These are phyloP conservation scores for Dalbergia cochinchinensis DNA, from an alignment of 306 rosid species.

Conservation along the genomic window DNA sequence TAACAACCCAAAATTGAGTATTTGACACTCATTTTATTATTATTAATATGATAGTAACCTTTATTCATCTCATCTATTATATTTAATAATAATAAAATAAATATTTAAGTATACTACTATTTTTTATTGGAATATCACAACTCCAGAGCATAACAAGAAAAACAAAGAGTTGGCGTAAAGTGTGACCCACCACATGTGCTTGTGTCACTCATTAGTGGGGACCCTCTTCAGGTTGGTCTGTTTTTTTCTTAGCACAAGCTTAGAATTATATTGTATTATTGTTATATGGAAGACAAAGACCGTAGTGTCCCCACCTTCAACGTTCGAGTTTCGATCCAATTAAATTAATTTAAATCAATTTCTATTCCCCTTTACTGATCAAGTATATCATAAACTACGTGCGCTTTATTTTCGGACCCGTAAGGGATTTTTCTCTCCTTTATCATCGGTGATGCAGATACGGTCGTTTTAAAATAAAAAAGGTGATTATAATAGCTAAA, in stretches of 20 bases:
- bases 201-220: conserved; percentile 24
- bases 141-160: background rate
- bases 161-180: background rate
- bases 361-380: background rate
- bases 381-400: background rate
- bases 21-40: too few species aligned
- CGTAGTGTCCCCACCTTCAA: conserved; percentile 54
- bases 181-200: conserved; percentile 57
- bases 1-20: too few species aligned
- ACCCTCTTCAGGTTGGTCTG: background rate
- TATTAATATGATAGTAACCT: too few species aligned
- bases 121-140: too few species aligned
- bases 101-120: too few species aligned
- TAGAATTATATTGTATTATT: background rate
- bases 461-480: too few species aligned
- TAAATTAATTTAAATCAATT: background rate
- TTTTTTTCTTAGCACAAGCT: background rate
- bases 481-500: too few species aligned
- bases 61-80: too few species aligned
- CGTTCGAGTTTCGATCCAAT: conserved; percentile 53
- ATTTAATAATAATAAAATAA: too few species aligned
- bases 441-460: conserved; percentile 17
- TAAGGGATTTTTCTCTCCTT: background rate
- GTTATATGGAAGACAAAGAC: conserved; percentile 22
- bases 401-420: conserved; percentile 45